Evolutionary conservation across 495 filamentous ascomycete genomes (phyloP).

Genomic region (Cudoniella acicularis): DNA sequence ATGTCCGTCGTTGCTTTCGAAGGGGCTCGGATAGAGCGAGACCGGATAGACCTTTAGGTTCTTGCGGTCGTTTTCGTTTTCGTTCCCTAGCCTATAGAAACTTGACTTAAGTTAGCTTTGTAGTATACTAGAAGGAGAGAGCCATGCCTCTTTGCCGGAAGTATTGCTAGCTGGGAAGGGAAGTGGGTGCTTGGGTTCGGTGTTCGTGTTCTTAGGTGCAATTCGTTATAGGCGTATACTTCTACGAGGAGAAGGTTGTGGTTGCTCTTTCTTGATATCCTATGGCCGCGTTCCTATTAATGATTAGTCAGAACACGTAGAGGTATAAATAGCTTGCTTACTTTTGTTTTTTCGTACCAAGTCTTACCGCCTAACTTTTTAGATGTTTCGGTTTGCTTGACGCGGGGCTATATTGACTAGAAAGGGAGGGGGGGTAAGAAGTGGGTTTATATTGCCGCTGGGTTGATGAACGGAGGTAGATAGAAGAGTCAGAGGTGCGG

Average conservation of each 20-base stretch:
- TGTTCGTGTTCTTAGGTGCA: slow-evolving; percentile 12
- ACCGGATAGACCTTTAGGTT: slow-evolving; percentile 6
- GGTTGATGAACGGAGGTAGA: slow-evolving; percentile 5
- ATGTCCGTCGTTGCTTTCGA: slow-evolving; percentile 15
- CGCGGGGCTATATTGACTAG: no score
- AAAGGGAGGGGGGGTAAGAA: not conserved
- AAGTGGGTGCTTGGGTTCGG: slow-evolving; percentile 12
- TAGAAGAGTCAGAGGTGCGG: slow-evolving; percentile 3
- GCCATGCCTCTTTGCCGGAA: no score
- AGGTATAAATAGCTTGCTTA: slow-evolving; percentile 1
- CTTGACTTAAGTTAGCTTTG: slow-evolving; percentile 26
- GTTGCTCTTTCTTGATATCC: not conserved
- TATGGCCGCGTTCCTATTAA: not conserved
- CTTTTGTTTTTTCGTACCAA: not conserved
- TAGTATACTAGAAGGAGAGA: slow-evolving; percentile 21
- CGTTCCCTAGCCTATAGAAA: slow-evolving; percentile 15
- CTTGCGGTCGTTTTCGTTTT: slow-evolving; percentile 13
- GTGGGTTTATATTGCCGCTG: not conserved
- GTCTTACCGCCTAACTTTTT: slow-evolving; percentile 1
- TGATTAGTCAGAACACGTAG: not conserved
- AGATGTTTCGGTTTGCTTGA: slow-evolving; percentile 1
- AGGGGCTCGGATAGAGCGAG: slow-evolving; percentile 4
- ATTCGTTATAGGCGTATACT: slow-evolving; percentile 25
- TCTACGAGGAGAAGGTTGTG: slow-evolving; percentile 2
- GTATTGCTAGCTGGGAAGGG: slow-evolving; percentile 15